Evolutionary conservation across 139 green algal genomes (phyloP).

Genomic region (Chlamydomonas sp.): DNA sequence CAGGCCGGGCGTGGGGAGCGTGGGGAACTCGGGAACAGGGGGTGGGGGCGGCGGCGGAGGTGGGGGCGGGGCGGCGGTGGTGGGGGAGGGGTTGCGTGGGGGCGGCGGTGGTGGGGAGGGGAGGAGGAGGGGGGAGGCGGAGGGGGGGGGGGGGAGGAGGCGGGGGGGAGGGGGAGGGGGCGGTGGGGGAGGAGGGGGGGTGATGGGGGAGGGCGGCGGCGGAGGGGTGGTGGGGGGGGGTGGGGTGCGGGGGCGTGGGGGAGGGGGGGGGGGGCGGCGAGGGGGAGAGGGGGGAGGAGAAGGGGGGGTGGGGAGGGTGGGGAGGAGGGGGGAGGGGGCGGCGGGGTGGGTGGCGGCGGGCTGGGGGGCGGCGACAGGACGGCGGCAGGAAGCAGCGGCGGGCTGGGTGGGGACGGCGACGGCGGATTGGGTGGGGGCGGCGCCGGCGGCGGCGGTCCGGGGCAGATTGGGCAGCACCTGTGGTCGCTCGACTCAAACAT

Average conservation of each 20-base stretch:
- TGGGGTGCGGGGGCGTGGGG: too few relatives aligned
- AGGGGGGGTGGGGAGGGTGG: neutral
- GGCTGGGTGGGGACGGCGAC: constrained; percentile 47
- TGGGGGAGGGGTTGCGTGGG: too few relatives aligned
- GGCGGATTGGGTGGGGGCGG: neutral
- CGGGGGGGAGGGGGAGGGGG: too few relatives aligned
- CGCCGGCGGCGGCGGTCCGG: neutral
- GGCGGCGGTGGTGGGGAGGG: too few relatives aligned
- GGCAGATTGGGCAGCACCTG: constrained; percentile 16
- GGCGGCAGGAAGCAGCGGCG: neutral
- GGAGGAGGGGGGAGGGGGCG: neutral
- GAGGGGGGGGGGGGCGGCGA: neutral
- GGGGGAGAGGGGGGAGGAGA: neutral
- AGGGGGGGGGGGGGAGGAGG: neutral
- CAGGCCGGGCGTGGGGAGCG: neutral
- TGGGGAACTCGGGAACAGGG: neutral
- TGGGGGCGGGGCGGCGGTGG: too few relatives aligned
- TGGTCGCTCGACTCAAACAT: constrained; percentile 14
- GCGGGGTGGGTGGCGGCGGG: neutral
- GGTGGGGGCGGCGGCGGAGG: too few relatives aligned
- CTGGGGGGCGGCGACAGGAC: neutral
- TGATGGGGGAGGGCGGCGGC: too few relatives aligned
- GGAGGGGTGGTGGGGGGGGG: too few relatives aligned
- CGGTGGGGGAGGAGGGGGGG: neutral
- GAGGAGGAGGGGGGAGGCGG: too few relatives aligned